Base-by-base conservation (phyloP, 306 rosid genomes). In the Vigna angularis region DNA sequence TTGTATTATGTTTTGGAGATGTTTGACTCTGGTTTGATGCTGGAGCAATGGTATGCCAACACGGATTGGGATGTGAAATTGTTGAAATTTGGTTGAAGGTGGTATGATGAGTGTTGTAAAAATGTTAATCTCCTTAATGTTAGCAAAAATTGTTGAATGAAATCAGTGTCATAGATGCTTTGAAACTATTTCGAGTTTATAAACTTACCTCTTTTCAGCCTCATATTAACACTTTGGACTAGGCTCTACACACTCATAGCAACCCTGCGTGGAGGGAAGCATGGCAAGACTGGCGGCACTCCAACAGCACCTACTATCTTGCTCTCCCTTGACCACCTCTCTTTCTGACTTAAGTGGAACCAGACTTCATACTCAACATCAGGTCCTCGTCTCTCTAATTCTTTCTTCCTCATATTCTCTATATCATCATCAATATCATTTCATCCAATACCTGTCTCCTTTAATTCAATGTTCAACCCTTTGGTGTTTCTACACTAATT, bases 251-350 rank as follows among this genome's bases (percentile, higher is more conserved):
- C 53, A 45, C 50, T 9, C 48, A 45, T 16, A 66, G 14, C 66
- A 17, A 69, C 17, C 53, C 49, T 77, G 50, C 49, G 15, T 66
- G 30, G 9, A 76, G 61, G 51, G 63, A 77, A 83, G 49, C 72
- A 92, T 95, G 98, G 98, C 98, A 53, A 91, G 86, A 69, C 24
- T 90, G 73, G 85, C 87, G 73, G 88, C 83, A 75, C 66, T 85
- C 28, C 97, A 90, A 77, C 90, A 88, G 74, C 88, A 85, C 36
- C 86, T 86, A 24, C 85, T 91, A 51, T 84, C 96, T 70, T 47
- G 87, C 87, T 87, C 98, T 52, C 87, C 96, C 70, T 86, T 92
- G 66, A 93, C 98, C 84, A 87, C 98, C 68, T 95, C 97, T 75
- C 83, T 89, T 68, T 92, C 98, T 52, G 97, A 89, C 70, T 91